Base-by-base conservation (phyloP, 805 yeast genomes). In the Ogataea trehaloabstinens region DNA sequence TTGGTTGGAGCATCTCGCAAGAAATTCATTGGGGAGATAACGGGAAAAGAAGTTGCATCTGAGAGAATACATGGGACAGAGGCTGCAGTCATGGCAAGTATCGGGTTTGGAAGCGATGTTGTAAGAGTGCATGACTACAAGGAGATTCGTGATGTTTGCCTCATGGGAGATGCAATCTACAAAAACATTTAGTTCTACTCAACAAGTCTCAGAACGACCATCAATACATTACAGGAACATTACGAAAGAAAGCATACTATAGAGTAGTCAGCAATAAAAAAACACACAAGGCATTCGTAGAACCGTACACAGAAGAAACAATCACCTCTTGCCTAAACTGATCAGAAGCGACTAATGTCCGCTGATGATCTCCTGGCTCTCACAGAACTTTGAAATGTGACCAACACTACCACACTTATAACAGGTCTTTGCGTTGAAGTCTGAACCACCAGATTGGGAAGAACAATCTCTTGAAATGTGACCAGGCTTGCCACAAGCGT, bases 1-100 rank as follows among this genome's bases (percentile, higher is more conserved):
- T 66, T 93, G 28, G 58, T 89, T 16, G 99, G 98, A 0, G 86
- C 97, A 1, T 85, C 95, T 16, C 73, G 98, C 48, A 93, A 93
- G 68, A 71, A 75, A 53, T 93, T 93, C 53, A 78, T 93, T 48
- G 97, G 96, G 2, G 70, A 74, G 0, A 64, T 87, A 22, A 82
- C 89, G 0, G 76, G 75, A 6, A 81, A 75, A 40, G 60, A 64
- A 2, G 65, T 55, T 2, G 78, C 95, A 1, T 45, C 59, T 1
- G 79, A 79, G n/a, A 71, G 98, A 40, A 78, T 78, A 2, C 63
- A 78, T 34, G 91, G 95, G 10, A 88, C 96, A 0, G 80, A 80
- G 7, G 85, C 95, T 0, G 70, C 87, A 0, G 74, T 85, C 2
- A 73, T 84, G 45, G 80, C 95, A 0, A 76, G 93, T 45, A 73